Conservation (phyloP, 345 rosid species). For the Sapria himalayana region DNA sequence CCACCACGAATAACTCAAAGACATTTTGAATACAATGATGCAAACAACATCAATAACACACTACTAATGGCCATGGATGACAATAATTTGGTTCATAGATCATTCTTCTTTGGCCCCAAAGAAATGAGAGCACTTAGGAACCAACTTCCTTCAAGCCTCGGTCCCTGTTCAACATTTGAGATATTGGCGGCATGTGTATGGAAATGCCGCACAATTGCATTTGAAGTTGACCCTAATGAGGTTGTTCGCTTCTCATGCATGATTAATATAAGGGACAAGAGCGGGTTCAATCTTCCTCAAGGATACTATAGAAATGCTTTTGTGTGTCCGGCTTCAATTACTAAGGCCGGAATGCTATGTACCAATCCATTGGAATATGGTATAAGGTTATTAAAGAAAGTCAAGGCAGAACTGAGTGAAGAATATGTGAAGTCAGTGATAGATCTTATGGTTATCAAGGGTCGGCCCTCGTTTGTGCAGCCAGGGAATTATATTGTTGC, state of each 20-base stretch:
- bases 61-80: too few species aligned
- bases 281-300: slow-evolving; percentile 2
- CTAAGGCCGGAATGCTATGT: slow-evolving; percentile 2
- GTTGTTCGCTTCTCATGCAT: slow-evolving; percentile 3
- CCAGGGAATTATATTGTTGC: not conserved
- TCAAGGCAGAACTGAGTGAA: slow-evolving; percentile 8
- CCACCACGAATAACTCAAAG: slow-evolving; percentile 3
- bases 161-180: slow-evolving; percentile 6
- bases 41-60: not conserved
- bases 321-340: slow-evolving; percentile 7
- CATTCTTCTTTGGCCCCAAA: slow-evolving; percentile 3
- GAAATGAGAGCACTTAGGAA: not conserved
- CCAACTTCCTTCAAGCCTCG: not conserved
- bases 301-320: slow-evolving; percentile 10
- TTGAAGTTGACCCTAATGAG: slow-evolving; percentile 2
- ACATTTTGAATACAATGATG: slow-evolving; percentile 6
- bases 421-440: slow-evolving; percentile 5
- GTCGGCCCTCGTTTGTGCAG: not conserved
- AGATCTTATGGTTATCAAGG: slow-evolving; percentile 5
- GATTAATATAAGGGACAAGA: slow-evolving; percentile 1
- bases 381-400: slow-evolving; percentile 8
- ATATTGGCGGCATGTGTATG: slow-evolving; percentile 8
- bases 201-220: slow-evolving; percentile 9
- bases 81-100: slow-evolving; percentile 2
- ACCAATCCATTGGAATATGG: slow-evolving; percentile 8